Evolutionary conservation across 164 flowering plant genomes (phyloP).

Genomic region (Saururus chinensis): DNA sequence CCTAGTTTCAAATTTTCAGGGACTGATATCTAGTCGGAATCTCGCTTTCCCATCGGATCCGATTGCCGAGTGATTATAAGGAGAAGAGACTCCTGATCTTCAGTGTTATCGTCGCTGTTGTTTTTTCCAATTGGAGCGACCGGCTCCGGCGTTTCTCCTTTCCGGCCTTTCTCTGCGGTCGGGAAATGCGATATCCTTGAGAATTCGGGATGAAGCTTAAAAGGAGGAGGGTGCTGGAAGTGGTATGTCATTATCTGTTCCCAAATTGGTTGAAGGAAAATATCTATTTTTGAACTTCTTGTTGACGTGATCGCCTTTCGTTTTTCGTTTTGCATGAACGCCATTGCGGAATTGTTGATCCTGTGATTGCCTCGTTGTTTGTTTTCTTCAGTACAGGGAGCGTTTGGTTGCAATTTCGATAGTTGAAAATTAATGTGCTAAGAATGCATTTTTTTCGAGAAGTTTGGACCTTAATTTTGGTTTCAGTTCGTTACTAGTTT

Average conservation of each 20-base stretch:
- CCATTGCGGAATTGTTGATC: background rate
- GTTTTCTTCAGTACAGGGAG: too few species aligned
- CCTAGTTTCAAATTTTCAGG: too few species aligned
- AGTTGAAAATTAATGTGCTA: background rate
- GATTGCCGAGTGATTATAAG: too few species aligned
- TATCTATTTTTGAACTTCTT: background rate
- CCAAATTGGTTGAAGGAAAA: background rate
- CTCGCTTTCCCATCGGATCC: too few species aligned
- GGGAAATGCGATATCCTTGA: conserved; percentile 7
- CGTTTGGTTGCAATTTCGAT: background rate
- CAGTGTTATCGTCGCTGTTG: too few species aligned
- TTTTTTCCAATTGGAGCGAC: too few species aligned
- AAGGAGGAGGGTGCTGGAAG: conserved; percentile 48
- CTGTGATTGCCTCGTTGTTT: background rate
- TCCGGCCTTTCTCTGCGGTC: background rate
- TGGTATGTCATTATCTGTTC: conserved; percentile 25
- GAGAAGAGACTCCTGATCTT: too few species aligned
- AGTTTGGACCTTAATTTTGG: background rate
- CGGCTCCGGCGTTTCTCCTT: too few species aligned
- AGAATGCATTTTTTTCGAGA: background rate
- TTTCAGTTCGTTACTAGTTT: background rate
- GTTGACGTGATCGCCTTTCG: background rate
- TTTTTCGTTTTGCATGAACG: background rate
- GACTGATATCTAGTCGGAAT: too few species aligned
- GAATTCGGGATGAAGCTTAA: conserved; percentile 47